Evolutionary conservation across 345 rosid species (phyloP).

Genomic region (Garcia nutans): DNA sequence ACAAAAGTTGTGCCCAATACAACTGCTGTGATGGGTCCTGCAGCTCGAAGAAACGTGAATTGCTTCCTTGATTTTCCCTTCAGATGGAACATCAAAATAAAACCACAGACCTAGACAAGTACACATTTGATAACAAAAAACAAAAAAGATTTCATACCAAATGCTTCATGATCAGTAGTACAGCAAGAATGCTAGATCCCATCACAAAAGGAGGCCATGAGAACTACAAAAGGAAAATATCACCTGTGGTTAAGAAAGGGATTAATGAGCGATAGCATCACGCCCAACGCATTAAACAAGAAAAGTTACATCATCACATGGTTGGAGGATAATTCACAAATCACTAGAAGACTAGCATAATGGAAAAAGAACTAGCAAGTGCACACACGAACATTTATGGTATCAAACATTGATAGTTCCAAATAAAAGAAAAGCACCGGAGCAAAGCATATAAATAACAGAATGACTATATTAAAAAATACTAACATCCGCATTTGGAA

Average conservation of each 20-base stretch:
- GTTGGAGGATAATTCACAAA: not conserved
- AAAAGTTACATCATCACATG: not conserved
- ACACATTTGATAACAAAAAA: not conserved
- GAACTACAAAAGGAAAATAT: conserved; percentile 83
- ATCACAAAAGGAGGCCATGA: conserved; percentile 97
- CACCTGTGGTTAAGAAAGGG: conserved; percentile 53
- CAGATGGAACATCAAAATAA: conserved; percentile 30
- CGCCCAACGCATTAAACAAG: conserved; percentile 15
- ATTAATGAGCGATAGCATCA: conserved; percentile 37
- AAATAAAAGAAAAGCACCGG: not conserved
- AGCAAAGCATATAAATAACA: not conserved
- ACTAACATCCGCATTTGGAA: conserved; percentile 1
- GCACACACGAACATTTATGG: not conserved
- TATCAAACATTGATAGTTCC: not conserved
- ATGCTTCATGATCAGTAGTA: conserved; percentile 84
- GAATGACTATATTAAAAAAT: not conserved
- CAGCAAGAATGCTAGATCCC: conserved; percentile 83
- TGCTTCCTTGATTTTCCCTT: conserved; percentile 93
- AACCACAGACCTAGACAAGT: not conserved
- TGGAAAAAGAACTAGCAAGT: conserved; percentile 2
- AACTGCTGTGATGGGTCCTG: conserved; percentile 92
- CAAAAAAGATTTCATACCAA: conserved; percentile 52
- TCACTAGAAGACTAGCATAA: conserved; percentile 3
- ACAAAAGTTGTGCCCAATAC: conserved; percentile 79
- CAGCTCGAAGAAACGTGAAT: conserved; percentile 78